Conservation (phyloP, 352 stramenopile genomes). For the Pythium coloratum region DNA sequence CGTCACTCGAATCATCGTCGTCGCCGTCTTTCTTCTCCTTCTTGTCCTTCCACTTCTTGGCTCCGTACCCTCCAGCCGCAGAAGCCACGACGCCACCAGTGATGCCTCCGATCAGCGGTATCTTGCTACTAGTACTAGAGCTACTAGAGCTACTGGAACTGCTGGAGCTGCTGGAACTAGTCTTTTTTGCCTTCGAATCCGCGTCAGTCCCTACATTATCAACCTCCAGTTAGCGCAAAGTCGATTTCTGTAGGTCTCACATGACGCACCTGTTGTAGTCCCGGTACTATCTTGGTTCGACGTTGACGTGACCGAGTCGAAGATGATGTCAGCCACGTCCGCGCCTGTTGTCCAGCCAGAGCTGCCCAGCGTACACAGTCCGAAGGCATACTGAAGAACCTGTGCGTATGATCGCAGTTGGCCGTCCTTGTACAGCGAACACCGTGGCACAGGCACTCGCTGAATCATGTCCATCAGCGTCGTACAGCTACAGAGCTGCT, state of each 20-base stretch:
- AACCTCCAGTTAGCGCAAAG: too few species aligned
- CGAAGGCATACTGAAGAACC: background rate
- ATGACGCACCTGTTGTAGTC: too few species aligned
- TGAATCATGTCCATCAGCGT: background rate
- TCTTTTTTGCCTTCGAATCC: background rate
- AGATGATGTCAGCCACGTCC: background rate
- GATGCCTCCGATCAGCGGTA: background rate
- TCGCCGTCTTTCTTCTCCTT: background rate
- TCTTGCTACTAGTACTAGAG: background rate
- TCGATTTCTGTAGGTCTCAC: too few species aligned
- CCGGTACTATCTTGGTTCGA: too few species aligned
- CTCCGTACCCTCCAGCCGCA: background rate
- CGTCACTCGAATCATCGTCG: background rate
- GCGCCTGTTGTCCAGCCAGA: background rate
- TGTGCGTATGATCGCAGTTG: background rate
- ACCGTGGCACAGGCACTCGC: background rate
- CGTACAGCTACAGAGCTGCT: constrained; percentile 14
- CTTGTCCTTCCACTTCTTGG: background rate
- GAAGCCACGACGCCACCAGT: background rate
- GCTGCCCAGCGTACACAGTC: background rate
- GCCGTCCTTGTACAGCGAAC: background rate
- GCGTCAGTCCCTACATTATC: background rate
- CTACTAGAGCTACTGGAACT: too few species aligned
- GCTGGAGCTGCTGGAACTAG: background rate
- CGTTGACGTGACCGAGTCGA: too few species aligned